These are phyloP conservation scores for Saussurea involucrata DNA, from an alignment of 129 eudicot species.

Conservation along the genomic window DNA sequence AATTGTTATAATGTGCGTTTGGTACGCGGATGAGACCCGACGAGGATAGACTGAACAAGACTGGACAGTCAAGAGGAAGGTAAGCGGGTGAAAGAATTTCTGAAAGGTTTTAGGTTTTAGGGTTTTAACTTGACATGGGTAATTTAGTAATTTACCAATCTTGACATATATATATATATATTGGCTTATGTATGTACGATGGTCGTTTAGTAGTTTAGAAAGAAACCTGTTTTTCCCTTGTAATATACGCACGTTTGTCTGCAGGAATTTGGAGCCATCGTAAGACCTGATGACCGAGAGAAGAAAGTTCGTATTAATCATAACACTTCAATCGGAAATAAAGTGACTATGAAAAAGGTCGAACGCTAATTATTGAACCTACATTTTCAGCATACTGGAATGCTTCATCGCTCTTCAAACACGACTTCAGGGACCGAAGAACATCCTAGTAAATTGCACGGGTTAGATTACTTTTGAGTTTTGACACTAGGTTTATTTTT, in stretches of 20 bases:
- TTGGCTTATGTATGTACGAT: background rate
- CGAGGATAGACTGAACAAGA: too few relatives aligned
- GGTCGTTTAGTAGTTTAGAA: background rate
- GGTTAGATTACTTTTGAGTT: background rate
- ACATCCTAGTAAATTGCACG: constrained; percentile 54
- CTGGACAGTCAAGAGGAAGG: background rate
- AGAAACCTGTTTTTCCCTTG: constrained; percentile 87
- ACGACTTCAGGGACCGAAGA: constrained; percentile 65
- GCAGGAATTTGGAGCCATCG: constrained; percentile 83
- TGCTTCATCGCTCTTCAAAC: constrained; percentile 72
- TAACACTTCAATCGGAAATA: background rate
- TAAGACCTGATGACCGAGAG: constrained; percentile 45
- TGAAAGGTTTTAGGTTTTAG: background rate
- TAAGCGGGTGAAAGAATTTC: background rate
- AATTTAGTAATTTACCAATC: background rate
- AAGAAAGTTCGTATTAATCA: background rate
- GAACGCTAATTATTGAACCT: constrained; percentile 23
- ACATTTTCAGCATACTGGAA: constrained; percentile 78
- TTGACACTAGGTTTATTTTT: background rate
- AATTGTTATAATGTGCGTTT: too few relatives aligned
- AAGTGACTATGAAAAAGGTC: background rate
- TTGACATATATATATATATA: too few relatives aligned
- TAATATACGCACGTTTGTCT: constrained; percentile 81
- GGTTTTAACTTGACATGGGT: background rate
- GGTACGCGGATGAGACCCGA: too few relatives aligned